These are phyloP conservation scores for Aquilaria sinensis DNA, from an alignment of 345 rosid genomes.

Conservation along the genomic window DNA sequence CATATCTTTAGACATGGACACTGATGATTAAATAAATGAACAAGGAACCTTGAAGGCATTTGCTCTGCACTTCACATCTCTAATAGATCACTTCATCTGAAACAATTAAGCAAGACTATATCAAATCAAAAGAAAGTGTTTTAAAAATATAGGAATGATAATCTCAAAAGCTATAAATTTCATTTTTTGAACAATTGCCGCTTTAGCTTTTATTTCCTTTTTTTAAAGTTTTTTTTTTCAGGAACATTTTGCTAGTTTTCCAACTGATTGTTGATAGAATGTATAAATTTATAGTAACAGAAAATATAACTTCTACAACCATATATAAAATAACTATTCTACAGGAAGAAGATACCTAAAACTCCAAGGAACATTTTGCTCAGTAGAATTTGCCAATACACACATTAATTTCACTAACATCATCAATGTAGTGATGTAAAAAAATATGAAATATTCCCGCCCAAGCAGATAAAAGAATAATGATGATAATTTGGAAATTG, in stretches of 20 bases:
- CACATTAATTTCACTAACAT: no score
- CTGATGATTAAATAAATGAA: slow-evolving; percentile 7
- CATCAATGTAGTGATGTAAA: no score
- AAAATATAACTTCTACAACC: no score
- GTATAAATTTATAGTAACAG: no score
- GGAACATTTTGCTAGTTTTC: not conserved
- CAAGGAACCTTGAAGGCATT: slow-evolving; percentile 45
- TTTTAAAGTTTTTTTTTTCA: not conserved
- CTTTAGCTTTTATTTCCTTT: not conserved
- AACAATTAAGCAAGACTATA: slow-evolving; percentile 14
- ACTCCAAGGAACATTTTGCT: not conserved
- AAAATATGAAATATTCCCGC: no score
- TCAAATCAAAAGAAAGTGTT: not conserved
- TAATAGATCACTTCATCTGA: slow-evolving; percentile 50
- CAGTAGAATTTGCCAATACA: not conserved
- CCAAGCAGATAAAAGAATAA: no score
- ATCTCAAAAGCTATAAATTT: not conserved
- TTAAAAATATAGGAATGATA: not conserved
- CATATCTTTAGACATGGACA: slow-evolving; percentile 9
- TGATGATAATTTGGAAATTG: no score
- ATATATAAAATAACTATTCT: no score
- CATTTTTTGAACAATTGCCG: not conserved
- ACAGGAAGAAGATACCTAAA: not conserved
- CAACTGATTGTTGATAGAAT: no score
- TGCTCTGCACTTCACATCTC: slow-evolving; percentile 38